Evolutionary conservation across 1,139 yeast genomes (phyloP).

Genomic region (Trichomonascaceae sp.): DNA sequence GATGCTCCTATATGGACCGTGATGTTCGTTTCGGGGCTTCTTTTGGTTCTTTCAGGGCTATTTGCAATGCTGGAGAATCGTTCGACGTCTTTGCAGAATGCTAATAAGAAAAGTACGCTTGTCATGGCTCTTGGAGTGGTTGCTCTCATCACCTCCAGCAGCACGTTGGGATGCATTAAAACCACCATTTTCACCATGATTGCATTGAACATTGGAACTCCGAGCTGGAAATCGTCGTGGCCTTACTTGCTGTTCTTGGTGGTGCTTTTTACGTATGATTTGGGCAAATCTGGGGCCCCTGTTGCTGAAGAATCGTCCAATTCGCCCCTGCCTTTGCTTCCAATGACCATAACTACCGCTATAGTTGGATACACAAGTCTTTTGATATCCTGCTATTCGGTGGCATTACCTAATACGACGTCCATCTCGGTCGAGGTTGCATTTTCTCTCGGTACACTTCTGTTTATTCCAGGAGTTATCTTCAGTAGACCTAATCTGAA

Average conservation of each 20-base stretch:
- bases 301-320: not conserved
- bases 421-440: conserved; percentile 17
- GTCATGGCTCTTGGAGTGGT: conserved; percentile 20
- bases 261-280: conserved; percentile 17
- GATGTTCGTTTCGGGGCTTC: conserved; percentile 23
- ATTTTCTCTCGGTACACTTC: conserved; percentile 15
- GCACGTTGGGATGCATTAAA: conserved; percentile 22
- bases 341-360: conserved; percentile 5
- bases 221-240: conserved; percentile 11
- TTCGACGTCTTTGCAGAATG: not conserved
- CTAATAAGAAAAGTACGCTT: conserved; percentile 14
- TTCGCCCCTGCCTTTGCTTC: not conserved
- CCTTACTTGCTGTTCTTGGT: conserved; percentile 16
- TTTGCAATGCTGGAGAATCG: conserved; percentile 20
- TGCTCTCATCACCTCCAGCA: conserved; percentile 20
- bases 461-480: conserved; percentile 15
- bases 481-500: conserved; percentile 15
- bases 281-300: conserved; percentile 11
- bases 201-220: conserved; percentile 17
- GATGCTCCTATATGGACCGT: conserved; percentile 17
- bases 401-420: conserved; percentile 12
- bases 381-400: conserved; percentile 15
- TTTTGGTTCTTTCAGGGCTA: conserved; percentile 23
- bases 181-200: conserved; percentile 22
- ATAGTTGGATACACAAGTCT: conserved; percentile 19